Base-by-base conservation (phyloP, 1,139 yeast genomes). In the Taphrina confusa region DNA sequence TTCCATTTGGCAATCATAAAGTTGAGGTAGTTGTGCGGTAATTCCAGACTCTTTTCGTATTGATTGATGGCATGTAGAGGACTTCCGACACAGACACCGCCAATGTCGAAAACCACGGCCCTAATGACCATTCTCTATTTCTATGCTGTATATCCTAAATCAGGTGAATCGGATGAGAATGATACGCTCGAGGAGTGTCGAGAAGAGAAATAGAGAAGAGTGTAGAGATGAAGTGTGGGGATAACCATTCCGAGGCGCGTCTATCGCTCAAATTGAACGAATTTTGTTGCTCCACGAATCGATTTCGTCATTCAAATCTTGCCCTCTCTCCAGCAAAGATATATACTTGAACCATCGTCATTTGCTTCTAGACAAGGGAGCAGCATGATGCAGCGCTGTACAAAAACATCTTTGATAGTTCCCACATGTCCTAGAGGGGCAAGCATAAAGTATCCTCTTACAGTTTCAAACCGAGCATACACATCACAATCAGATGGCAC, bases 1-100 rank as follows among this genome's bases (percentile, higher is more conserved):
- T 54, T 54, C 58, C 58, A 54, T n/a, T 36, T 42, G n/a, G 58
- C 58, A 44, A 54, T 54, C 58, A 54, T 54, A 34, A 44, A 54
- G 33, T 54, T 54, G 58, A 54, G 44, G 51, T 16, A 54, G 18
- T 54, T 54, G 51, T 44, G 51, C 18, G 58, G 58, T 16, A 44
- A 18, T 14, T 45, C 31, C 25, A 42, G 58, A 11, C 40, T 22
- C 18, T 36, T 22, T 27, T 54, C 58, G 27, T 54, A 54, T 23
- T 18, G 45, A 33, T 54, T 54, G 31, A 54, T 54, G 51, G 58
- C 58, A 33, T 54, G 58, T 9, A 54, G 39, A 9, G 58, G 58
- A 34, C 51, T 42, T n/a, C 51, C 58, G 34, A 54, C 58, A 34
- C 58, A 54, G 28, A 54, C 58, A 22, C 58, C 58, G 28, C 58